Conservation (phyloP, 169 alveolate species). For the Hammondia hammondi region DNA sequence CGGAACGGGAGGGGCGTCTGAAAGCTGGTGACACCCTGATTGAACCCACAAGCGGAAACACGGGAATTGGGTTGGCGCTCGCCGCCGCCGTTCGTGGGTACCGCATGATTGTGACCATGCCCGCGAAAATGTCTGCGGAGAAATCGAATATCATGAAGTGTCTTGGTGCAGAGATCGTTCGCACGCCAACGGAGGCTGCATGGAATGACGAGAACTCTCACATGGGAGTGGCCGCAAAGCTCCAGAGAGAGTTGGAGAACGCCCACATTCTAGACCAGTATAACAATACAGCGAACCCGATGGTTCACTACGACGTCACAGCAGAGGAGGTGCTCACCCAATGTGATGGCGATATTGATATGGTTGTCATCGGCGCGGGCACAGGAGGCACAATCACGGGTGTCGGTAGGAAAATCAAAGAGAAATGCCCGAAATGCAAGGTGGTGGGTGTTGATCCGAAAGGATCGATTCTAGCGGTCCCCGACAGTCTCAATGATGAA, state of each 20-base stretch:
- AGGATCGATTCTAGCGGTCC: constrained; percentile 78
- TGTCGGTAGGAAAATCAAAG: constrained; percentile 89
- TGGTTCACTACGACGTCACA: constrained; percentile 93
- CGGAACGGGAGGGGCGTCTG: constrained; percentile 87
- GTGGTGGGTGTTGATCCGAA: constrained; percentile 92
- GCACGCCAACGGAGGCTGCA: constrained; percentile 92
- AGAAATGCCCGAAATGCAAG: constrained; percentile 79
- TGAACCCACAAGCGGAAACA: constrained; percentile 95
- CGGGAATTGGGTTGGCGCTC: constrained; percentile 93
- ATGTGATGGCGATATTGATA: constrained; percentile 88
- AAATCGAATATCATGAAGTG: constrained; percentile 85
- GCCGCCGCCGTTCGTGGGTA: constrained; percentile 92
- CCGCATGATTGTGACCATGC: constrained; percentile 86
- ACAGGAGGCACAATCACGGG: constrained; percentile 96
- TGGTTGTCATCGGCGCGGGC: constrained; percentile 85
- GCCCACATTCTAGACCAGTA: constrained; percentile 91
- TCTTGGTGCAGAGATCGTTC: constrained; percentile 91
- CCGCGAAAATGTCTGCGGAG: constrained; percentile 93
- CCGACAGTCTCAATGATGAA: constrained; percentile 34
- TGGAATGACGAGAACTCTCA: constrained; percentile 88
- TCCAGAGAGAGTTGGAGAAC: constrained; percentile 78
- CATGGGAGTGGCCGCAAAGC: constrained; percentile 85
- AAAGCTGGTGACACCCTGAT: constrained; percentile 87
- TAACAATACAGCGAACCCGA: constrained; percentile 90
- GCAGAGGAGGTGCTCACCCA: constrained; percentile 91